Percentiles rank a stretch among this genome's conserved stretches.
Conservation (phyloP, 2,329 filamentous ascomycete species). For the Hypoxylon sp. region DNA sequence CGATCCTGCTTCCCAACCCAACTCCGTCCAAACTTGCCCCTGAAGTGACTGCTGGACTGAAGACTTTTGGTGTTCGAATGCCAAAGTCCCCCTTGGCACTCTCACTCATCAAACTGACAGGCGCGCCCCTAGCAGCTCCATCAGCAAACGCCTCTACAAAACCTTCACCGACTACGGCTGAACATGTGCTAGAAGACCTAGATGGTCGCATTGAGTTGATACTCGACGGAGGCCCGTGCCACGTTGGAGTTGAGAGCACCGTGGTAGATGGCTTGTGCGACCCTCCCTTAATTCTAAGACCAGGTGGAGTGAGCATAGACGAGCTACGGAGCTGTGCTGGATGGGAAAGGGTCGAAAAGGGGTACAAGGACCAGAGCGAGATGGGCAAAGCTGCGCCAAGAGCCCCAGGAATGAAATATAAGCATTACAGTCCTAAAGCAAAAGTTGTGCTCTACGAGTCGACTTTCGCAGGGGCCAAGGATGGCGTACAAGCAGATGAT, state of each 20-base stretch:
- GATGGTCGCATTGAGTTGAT: constrained; percentile 87
- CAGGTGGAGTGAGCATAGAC: constrained; percentile 89
- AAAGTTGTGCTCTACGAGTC: constrained; percentile 86
- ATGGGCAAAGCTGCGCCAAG: constrained; percentile 77
- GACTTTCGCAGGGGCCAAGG: constrained; percentile 54
- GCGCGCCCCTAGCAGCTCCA: constrained; percentile 86
- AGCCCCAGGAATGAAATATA: constrained; percentile 98
- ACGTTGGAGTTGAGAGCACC: constrained; percentile 94
- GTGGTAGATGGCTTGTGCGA: constrained; percentile 90
- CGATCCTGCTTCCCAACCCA: constrained; percentile 87
- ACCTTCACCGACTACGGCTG: constrained; percentile 90
- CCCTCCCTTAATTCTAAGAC: constrained; percentile 86
- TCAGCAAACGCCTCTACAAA: constrained; percentile 96
- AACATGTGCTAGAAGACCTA: constrained; percentile 90
- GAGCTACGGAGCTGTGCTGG: constrained; percentile 80
- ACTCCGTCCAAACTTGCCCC: constrained; percentile 79
- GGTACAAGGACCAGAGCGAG: constrained; percentile 83
- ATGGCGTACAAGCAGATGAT: constrained; percentile 58
- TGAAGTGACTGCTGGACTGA: constrained; percentile 90
- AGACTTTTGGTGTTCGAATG: constrained; percentile 92
- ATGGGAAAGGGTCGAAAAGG: constrained; percentile 84
- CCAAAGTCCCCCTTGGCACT: constrained; percentile 88
- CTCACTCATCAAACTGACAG: constrained; percentile 84
- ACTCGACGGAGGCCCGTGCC: constrained; percentile 87
- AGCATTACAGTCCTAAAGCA: constrained; percentile 95